Evolutionary conservation across 129 eudicot genomes (phyloP).

Genomic region (Gnaphalium uliginosum): DNA sequence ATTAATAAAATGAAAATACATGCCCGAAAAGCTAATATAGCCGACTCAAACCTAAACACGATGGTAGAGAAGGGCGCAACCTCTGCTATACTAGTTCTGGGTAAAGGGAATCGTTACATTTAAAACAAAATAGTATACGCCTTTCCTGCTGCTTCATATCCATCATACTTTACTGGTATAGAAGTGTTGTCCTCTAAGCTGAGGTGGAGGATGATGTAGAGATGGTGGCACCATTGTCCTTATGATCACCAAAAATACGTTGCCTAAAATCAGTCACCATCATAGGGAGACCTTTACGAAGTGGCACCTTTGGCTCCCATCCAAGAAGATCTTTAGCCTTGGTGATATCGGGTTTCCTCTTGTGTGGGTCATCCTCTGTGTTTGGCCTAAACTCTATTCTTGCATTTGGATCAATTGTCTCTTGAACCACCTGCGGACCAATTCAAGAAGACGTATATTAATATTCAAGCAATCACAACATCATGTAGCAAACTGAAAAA

Average conservation of each 20-base stretch:
- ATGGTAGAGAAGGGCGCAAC: conserved; percentile 14
- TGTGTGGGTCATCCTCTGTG: conserved; percentile 98
- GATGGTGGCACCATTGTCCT: conserved; percentile 37
- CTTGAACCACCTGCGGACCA: conserved; percentile 76
- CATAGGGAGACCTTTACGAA: conserved; percentile 83
- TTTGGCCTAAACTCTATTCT: conserved; percentile 79
- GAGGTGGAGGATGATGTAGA: conserved; percentile 24
- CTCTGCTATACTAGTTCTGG: conserved; percentile 29
- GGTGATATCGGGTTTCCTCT: conserved; percentile 89
- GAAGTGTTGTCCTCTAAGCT: conserved; percentile 15
- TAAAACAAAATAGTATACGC: conserved; percentile 27
- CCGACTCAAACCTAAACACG: conserved; percentile 30
- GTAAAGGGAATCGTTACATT: conserved; percentile 13
- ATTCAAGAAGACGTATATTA: not conserved
- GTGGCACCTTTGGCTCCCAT: conserved; percentile 98
- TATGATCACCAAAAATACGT: conserved; percentile 85
- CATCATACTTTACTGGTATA: conserved; percentile 20
- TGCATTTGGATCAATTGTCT: conserved; percentile 92
- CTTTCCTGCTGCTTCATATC: conserved; percentile 22
- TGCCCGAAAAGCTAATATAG: conserved; percentile 23
- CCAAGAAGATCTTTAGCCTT: conserved; percentile 88
- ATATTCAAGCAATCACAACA: not conserved
- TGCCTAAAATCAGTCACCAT: conserved; percentile 94
- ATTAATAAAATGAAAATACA: conserved; percentile 34
- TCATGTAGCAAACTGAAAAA: not conserved